Percentiles rank a stretch among this genome's conserved stretches.
phyloP scores from a whole-genome alignment of 345 rosid genomes.

The Populus simonii region DNA sequence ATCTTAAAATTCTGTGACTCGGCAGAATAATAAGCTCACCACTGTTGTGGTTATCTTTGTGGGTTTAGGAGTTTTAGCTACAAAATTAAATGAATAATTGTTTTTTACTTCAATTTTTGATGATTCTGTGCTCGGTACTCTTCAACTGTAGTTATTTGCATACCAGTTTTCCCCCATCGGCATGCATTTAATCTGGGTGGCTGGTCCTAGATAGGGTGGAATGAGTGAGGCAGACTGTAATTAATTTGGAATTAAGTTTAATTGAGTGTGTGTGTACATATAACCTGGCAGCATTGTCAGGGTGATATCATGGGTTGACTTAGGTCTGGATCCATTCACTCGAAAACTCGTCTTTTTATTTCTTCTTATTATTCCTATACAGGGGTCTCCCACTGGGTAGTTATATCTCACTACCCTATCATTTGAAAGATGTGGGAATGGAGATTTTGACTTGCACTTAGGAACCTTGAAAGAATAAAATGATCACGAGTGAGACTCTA shows the following conservation, averaged over 20 bases:
- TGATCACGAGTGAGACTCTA: too few relatives aligned
- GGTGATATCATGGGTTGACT: not conserved
- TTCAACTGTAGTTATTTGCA: too few relatives aligned
- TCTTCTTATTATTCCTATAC: not conserved
- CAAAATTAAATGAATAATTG: not conserved
- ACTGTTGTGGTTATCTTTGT: not conserved
- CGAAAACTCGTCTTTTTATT: not conserved
- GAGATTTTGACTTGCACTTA: not conserved
- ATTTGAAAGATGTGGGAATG: constrained; percentile 2
- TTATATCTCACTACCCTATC: not conserved
- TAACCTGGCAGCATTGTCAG: not conserved
- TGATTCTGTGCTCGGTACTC: too few relatives aligned
- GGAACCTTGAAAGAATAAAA: not conserved
- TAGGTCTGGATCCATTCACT: not conserved
- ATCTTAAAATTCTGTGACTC: not conserved
- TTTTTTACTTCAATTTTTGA: too few relatives aligned
- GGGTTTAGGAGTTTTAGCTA: not conserved
- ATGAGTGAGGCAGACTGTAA: not conserved
- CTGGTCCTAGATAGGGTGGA: not conserved
- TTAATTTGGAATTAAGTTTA: not conserved
- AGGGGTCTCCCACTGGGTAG: not conserved
- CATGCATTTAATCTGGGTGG: not conserved
- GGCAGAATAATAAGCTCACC: not conserved
- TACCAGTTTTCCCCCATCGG: too few relatives aligned
- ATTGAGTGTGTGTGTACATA: not conserved